These are phyloP conservation scores for Apiospora pterosperma DNA, from an alignment of 2,329 filamentous ascomycete genomes.

Conservation along the genomic window DNA sequence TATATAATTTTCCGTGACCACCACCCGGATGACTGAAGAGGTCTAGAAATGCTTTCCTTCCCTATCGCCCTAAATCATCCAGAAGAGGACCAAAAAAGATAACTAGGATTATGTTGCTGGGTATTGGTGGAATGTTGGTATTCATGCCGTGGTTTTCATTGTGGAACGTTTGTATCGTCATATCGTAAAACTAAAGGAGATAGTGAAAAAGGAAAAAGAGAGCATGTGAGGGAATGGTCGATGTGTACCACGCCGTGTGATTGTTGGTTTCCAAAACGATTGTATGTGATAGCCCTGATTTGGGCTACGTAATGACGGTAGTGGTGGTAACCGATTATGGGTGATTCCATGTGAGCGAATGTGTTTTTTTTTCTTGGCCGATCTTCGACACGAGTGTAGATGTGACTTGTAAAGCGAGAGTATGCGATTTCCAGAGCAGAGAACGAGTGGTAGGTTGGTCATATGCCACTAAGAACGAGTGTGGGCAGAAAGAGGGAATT, in stretches of 20 bases:
- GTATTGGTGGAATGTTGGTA: not conserved
- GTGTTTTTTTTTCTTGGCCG: not conserved
- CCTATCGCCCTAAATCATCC: not conserved
- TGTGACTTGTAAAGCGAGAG: not conserved
- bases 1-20: not conserved
- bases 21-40: not conserved
- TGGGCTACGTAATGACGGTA: not conserved
- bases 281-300: not conserved
- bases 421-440: not conserved
- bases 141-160: conserved; percentile 2
- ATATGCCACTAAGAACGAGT: not conserved
- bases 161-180: conserved; percentile 7
- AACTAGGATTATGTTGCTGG: not conserved
- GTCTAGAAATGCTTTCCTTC: not conserved
- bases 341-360: not conserved
- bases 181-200: conserved; percentile 7
- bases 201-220: not conserved
- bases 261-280: not conserved
- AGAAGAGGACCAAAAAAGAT: not conserved
- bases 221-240: not conserved
- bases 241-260: not conserved
- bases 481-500: not conserved
- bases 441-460: not conserved
- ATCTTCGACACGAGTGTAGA: not conserved
- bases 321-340: not conserved